phyloP scores from a whole-genome alignment of 2,329 filamentous ascomycete genomes.

The Dothiorella sarmentorum region DNA sequence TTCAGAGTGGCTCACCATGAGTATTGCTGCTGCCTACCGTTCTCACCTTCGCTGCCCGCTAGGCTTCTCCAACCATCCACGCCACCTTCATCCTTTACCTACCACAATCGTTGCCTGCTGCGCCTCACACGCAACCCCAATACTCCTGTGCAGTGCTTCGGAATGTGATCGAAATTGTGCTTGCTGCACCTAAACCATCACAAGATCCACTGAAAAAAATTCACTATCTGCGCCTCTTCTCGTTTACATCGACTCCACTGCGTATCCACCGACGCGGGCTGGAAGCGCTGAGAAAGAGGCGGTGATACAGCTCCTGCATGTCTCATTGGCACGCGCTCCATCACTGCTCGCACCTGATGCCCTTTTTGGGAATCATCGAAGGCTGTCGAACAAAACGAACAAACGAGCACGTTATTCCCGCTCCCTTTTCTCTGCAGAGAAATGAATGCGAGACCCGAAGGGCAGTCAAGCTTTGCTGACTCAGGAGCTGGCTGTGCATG shows the following conservation, averaged over 20 bases:
- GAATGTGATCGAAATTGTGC: conserved; percentile 13
- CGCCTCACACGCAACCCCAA: conserved; percentile 1
- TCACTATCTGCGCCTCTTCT: not conserved
- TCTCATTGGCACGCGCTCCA: not conserved
- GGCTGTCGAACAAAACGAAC: conserved; percentile 1
- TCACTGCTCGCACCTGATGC: not conserved
- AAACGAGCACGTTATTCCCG: not conserved
- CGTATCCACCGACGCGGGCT: not conserved
- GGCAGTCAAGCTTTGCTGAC: conserved; percentile 1
- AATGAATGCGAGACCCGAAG: not conserved
- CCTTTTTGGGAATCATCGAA: not conserved
- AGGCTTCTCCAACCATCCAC: not conserved
- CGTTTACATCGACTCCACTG: not conserved
- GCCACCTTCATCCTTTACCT: conserved; percentile 1
- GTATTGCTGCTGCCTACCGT: not conserved
- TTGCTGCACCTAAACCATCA: conserved; percentile 3
- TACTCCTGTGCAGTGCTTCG: not conserved
- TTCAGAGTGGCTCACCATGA: too few species aligned
- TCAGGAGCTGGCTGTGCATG: too few species aligned
- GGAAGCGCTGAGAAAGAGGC: not conserved
- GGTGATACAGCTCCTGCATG: conserved; percentile 4
- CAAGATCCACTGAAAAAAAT: conserved; percentile 9
- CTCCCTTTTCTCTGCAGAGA: conserved; percentile 2
- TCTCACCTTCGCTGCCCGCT: not conserved
- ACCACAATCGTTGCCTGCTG: not conserved